These are phyloP conservation scores for Rhodotorula sp. DNA, from an alignment of 1,284 basidiomycete genomes.

Conservation along the genomic window DNA sequence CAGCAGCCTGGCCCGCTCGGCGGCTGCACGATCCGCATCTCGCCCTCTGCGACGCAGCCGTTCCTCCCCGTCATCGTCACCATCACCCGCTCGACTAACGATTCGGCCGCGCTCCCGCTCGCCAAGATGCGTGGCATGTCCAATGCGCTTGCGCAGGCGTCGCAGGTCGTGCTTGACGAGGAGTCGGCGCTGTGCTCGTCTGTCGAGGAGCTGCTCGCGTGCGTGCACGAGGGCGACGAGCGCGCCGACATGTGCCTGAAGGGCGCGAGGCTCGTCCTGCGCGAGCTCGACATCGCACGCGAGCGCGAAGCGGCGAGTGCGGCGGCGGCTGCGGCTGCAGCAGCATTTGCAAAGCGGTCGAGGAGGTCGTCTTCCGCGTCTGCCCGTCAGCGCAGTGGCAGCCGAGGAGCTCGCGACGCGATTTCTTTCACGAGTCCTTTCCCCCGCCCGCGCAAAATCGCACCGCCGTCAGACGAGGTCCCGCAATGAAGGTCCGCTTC, in stretches of 20 bases:
- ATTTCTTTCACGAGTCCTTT: background rate
- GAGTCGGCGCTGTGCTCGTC: slow-evolving; percentile 20
- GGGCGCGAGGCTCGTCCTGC: slow-evolving; percentile 21
- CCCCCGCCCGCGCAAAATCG: background rate
- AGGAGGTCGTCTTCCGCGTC: background rate
- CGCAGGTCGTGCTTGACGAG: slow-evolving; percentile 26
- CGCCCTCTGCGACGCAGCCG: slow-evolving; percentile 8
- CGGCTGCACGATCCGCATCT: slow-evolving; percentile 33
- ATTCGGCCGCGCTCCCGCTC: slow-evolving; percentile 14
- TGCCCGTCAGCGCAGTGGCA: background rate
- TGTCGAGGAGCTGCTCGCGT: slow-evolving; percentile 35
- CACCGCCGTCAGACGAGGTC: background rate
- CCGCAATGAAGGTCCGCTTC: background rate
- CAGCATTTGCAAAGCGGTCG: slow-evolving; percentile 2
- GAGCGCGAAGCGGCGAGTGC: slow-evolving; percentile 17
- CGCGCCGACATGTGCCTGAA: slow-evolving; percentile 24
- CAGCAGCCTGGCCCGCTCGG: slow-evolving; percentile 27
- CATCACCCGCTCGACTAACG: slow-evolving; percentile 19
- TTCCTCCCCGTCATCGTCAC: slow-evolving; percentile 30
- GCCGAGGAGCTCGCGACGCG: background rate
- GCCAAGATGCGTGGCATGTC: slow-evolving; percentile 14
- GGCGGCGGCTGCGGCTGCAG: slow-evolving; percentile 8
- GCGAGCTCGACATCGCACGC: slow-evolving; percentile 20
- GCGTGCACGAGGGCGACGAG: slow-evolving; percentile 22
- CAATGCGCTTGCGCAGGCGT: slow-evolving; percentile 24